Conservation (phyloP, 2,329 filamentous ascomycete species). For the Colletotrichum sansevieriae region DNA sequence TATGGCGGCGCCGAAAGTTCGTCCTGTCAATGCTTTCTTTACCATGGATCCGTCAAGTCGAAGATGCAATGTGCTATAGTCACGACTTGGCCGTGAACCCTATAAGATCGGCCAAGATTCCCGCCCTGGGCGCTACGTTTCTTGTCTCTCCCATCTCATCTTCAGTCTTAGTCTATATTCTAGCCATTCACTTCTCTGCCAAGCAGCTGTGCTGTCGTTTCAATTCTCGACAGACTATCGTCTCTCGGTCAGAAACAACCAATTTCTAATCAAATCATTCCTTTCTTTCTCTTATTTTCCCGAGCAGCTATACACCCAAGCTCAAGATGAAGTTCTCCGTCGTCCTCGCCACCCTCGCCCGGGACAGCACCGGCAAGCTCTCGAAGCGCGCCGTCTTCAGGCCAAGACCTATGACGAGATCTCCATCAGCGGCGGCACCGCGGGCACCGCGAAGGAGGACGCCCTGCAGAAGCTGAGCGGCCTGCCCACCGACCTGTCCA, state of each 20-base stretch:
- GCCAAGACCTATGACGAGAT: constrained; percentile 57
- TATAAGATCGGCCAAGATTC: constrained; percentile 27
- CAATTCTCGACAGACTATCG: constrained; percentile 2
- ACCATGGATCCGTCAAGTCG: constrained; percentile 10
- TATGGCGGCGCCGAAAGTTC: constrained; percentile 25
- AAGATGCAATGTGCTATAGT: not conserved
- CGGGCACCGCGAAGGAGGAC: constrained; percentile 59
- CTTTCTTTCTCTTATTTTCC: constrained; percentile 39
- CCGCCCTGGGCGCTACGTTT: not conserved
- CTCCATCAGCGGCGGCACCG: constrained; percentile 60
- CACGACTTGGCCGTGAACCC: not conserved
- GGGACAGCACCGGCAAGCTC: constrained; percentile 38
- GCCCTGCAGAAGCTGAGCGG: constrained; percentile 55
- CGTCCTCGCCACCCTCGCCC: constrained; percentile 45
- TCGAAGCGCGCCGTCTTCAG: constrained; percentile 48
- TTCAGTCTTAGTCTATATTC: constrained; percentile 24
- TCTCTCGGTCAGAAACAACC: constrained; percentile 29
- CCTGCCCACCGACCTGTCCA: constrained; percentile 56
- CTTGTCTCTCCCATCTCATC: constrained; percentile 2
- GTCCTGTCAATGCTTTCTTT: constrained; percentile 6
- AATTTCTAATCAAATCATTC: not conserved
- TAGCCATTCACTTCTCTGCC: constrained; percentile 20
- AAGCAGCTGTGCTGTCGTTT: constrained; percentile 35
- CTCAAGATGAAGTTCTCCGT: constrained; percentile 52
- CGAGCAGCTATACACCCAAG: not conserved